Evolutionary conservation across 1,284 basidiomycete genomes (phyloP).

Genomic region (Ganoderma lucidum): DNA sequence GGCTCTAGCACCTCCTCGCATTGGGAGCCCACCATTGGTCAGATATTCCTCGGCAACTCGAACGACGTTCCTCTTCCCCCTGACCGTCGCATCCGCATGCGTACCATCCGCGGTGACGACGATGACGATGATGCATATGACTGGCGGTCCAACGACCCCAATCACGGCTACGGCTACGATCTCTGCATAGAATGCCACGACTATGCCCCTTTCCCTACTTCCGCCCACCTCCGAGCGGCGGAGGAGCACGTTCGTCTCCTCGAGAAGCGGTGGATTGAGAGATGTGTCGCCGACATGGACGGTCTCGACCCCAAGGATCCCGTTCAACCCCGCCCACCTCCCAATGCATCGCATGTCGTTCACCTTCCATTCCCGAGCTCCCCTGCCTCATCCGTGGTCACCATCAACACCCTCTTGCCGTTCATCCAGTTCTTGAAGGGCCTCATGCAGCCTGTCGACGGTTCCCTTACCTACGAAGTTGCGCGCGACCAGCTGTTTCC

Average conservation of each 20-base stretch:
- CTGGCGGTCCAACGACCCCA: conserved; percentile 65
- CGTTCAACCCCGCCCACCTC: conserved; percentile 67
- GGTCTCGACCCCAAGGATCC: conserved; percentile 46
- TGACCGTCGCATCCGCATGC: conserved; percentile 37
- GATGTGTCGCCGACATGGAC: conserved; percentile 42
- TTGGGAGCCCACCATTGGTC: conserved; percentile 64
- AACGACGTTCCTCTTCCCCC: conserved; percentile 72
- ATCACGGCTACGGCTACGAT: conserved; percentile 70
- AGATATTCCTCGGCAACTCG: conserved; percentile 81
- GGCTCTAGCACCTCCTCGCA: conserved; percentile 50
- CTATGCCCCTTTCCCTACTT: conserved; percentile 70
- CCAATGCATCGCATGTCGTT: conserved; percentile 74
- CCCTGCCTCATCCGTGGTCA: conserved; percentile 56
- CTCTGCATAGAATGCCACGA: conserved; percentile 91
- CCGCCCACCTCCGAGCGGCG: conserved; percentile 68
- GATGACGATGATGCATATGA: conserved; percentile 58
- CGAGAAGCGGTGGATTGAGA: conserved; percentile 67
- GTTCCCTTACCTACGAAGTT: conserved; percentile 34
- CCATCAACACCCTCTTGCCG: conserved; percentile 60
- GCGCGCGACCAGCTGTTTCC: conserved; percentile 33
- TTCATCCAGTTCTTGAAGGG: conserved; percentile 69
- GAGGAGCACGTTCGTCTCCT: conserved; percentile 74
- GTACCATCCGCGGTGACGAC: conserved; percentile 33
- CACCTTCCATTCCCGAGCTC: conserved; percentile 77
- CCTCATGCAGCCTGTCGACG: conserved; percentile 56